A percentile compares a stretch with the other conserved stretches of the same genome.
Evolutionary conservation across 2,329 filamentous ascomycete species (phyloP).

Genomic region (Kalmusia sp.): DNA sequence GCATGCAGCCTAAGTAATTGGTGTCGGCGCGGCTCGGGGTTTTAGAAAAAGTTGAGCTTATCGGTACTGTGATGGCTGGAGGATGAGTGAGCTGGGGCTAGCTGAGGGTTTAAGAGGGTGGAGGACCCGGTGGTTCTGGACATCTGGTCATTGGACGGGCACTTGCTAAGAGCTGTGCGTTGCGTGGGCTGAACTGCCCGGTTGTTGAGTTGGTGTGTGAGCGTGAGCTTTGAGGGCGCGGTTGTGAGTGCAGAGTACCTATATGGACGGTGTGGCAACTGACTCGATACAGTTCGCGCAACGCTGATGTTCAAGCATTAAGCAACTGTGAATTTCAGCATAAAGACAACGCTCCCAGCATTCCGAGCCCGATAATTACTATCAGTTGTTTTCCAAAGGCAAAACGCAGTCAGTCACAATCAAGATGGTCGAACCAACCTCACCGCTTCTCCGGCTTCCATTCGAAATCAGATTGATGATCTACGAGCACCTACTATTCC

Average conservation of each 20-base stretch:
- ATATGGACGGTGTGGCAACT: neutral
- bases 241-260: slow-evolving; percentile 4
- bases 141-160: neutral
- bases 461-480: slow-evolving; percentile 56
- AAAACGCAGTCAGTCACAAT: too few species aligned
- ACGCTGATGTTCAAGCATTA: too few species aligned
- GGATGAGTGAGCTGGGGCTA: neutral
- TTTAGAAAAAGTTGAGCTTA: slow-evolving; percentile 7
- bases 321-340: too few species aligned
- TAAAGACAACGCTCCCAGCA: too few species aligned
- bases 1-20: neutral
- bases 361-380: too few species aligned
- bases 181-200: neutral
- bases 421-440: slow-evolving; percentile 19
- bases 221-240: neutral
- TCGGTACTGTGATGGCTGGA: slow-evolving; percentile 10
- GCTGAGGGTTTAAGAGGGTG: neutral
- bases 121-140: neutral
- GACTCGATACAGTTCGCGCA: too few species aligned
- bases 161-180: too few species aligned
- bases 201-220: too few species aligned
- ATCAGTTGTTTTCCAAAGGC: too few species aligned
- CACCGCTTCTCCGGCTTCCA: slow-evolving; percentile 52
- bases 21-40: neutral
- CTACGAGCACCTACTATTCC: slow-evolving; percentile 52